phyloP scores from a whole-genome alignment of 306 rosid genomes.

The Datisca glomerata region DNA sequence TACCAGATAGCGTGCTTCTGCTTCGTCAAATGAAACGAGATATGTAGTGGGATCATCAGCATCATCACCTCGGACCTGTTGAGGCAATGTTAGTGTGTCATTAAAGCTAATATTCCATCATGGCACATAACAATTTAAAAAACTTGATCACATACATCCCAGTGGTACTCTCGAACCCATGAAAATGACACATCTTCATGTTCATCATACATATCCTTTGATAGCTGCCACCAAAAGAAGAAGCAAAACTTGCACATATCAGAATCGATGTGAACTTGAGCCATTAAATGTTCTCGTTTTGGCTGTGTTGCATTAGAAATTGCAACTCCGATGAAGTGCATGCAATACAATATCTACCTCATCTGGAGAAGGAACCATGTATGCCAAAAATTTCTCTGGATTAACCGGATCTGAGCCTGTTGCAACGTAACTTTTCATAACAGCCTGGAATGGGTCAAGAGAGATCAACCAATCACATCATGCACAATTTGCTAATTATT shows the following conservation, averaged over 20 bases:
- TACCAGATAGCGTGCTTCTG: constrained; percentile 88
- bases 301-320: background rate
- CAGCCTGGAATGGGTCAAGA: constrained; percentile 53
- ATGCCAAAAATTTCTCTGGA: constrained; percentile 88
- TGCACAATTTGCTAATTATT: too few species aligned
- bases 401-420: constrained; percentile 57
- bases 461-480: too few species aligned
- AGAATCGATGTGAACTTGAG: too few species aligned
- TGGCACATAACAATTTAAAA: background rate
- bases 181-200: constrained; percentile 68
- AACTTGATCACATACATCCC: constrained; percentile 54
- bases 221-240: constrained; percentile 45
- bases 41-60: constrained; percentile 74
- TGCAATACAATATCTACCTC: constrained; percentile 34
- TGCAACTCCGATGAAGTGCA: background rate
- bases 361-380: constrained; percentile 85
- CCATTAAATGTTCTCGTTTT: background rate
- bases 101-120: too few species aligned
- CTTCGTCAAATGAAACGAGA: constrained; percentile 70
- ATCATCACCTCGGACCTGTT: constrained; percentile 80
- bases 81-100: too few species aligned
- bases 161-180: constrained; percentile 90
- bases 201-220: constrained; percentile 79
- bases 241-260: background rate
- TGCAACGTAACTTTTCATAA: constrained; percentile 78